phyloP scores from a whole-genome alignment of 2,329 filamentous ascomycete genomes.

The Cladosporium sp. region DNA sequence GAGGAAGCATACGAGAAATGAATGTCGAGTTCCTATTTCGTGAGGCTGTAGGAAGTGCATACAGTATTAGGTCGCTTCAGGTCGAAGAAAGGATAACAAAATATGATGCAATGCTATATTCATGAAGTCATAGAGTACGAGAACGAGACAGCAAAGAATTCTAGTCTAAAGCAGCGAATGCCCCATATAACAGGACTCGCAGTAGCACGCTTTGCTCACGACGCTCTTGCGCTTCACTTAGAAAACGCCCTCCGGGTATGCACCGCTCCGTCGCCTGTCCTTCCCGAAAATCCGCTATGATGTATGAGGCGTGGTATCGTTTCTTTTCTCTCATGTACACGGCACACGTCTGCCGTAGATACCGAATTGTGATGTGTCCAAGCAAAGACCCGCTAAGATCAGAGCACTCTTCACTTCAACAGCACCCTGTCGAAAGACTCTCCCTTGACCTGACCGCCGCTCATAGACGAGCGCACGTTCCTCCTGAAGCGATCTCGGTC shows the following conservation, averaged over 20 bases:
- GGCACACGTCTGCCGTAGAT: background rate
- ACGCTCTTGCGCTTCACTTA: background rate
- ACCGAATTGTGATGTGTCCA: slow-evolving; percentile 1
- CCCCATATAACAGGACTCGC: background rate
- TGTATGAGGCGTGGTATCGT: slow-evolving; percentile 20
- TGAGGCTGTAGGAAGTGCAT: background rate
- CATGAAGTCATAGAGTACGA: background rate
- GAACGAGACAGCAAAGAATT: background rate
- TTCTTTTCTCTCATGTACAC: slow-evolving; percentile 15
- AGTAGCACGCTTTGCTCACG: background rate
- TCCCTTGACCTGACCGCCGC: slow-evolving; percentile 15
- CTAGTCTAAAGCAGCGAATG: background rate
- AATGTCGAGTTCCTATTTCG: background rate
- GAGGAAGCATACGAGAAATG: background rate
- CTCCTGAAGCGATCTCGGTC: slow-evolving; percentile 89
- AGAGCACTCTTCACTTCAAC: slow-evolving; percentile 6
- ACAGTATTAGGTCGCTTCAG: background rate
- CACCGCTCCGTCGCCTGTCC: background rate
- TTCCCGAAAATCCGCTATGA: slow-evolving; percentile 1
- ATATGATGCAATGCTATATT: slow-evolving; percentile 3
- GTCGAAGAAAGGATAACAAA: background rate
- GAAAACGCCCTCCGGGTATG: slow-evolving; percentile 8
- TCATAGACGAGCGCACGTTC: slow-evolving; percentile 67
- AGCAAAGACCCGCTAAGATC: background rate
- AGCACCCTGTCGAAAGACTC: slow-evolving; percentile 66